Evolutionary conservation across 176 grass and related monocot genomes (phyloP).

Genomic region (Bonia amplexicaulis): DNA sequence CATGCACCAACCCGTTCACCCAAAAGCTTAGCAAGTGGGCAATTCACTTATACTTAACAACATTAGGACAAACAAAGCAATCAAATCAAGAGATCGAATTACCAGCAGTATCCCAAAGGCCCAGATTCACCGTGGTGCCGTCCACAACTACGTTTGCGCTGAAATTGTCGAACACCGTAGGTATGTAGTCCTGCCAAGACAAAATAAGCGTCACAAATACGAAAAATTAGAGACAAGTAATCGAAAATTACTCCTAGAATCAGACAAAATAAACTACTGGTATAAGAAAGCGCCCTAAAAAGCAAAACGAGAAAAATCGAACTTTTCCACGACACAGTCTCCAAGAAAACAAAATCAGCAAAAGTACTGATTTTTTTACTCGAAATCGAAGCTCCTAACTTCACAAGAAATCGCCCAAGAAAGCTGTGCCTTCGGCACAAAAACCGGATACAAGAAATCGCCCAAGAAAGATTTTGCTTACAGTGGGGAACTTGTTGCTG

Average conservation of each 20-base stretch:
- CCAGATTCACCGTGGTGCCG: slow-evolving; percentile 84
- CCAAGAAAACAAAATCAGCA: slow-evolving; percentile 21
- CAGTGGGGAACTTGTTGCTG: slow-evolving; percentile 98
- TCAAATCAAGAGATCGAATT: slow-evolving; percentile 4
- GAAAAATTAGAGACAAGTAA: background rate
- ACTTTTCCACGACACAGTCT: background rate
- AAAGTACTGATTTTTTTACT: background rate
- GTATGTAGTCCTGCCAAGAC: slow-evolving; percentile 78
- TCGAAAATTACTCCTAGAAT: background rate
- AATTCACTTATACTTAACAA: too few species aligned
- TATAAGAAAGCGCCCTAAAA: background rate
- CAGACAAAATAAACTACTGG: background rate
- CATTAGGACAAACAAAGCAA: background rate
- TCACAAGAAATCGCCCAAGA: background rate
- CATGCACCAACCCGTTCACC: too few species aligned
- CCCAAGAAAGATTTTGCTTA: slow-evolving; percentile 26
- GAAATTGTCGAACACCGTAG: slow-evolving; percentile 99
- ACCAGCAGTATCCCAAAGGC: slow-evolving; percentile 99
- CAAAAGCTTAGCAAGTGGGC: too few species aligned
- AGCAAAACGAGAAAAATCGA: background rate
- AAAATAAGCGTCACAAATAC: background rate
- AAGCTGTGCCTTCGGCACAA: slow-evolving; percentile 10
- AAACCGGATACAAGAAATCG: background rate
- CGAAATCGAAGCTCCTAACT: background rate
- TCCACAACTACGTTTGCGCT: slow-evolving; percentile 90